Evolutionary conservation across 495 filamentous ascomycete species (phyloP).

Genomic region (Aspergillus nanangensis): DNA sequence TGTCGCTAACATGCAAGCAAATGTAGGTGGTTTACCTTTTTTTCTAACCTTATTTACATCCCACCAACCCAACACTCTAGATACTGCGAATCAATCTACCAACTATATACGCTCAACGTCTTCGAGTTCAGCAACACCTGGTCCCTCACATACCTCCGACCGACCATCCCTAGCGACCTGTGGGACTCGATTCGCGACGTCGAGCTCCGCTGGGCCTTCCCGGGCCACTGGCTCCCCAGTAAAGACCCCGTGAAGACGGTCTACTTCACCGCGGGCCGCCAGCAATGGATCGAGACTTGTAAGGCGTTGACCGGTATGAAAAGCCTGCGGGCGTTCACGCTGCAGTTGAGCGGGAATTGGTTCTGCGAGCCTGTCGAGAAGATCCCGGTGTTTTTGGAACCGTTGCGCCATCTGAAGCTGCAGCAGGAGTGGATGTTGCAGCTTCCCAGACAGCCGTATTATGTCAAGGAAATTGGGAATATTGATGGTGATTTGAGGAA

Average conservation of each 20-base stretch:
- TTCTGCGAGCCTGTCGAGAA: conserved; percentile 41
- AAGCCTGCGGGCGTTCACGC: conserved; percentile 28
- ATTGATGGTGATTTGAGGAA: conserved; percentile 28
- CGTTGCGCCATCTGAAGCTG: conserved; percentile 26
- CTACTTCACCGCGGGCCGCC: conserved; percentile 38
- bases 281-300: conserved; percentile 43
- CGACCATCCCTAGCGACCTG: conserved; percentile 28
- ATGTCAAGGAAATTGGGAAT: conserved; percentile 26
- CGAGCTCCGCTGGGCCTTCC: conserved; percentile 44
- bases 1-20: conserved; percentile 27
- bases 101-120: conserved; percentile 35
- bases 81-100: conserved; percentile 34
- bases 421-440: conserved; percentile 26
- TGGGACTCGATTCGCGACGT: conserved; percentile 33
- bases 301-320: conserved; percentile 20
- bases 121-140: conserved; percentile 47
- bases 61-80: conserved; percentile 13
- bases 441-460: conserved; percentile 36
- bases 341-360: conserved; percentile 35
- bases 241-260: conserved; percentile 43
- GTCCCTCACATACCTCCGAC: conserved; percentile 40
- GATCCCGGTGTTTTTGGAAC: conserved; percentile 37
- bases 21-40: conserved; percentile 13
- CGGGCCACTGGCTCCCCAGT: conserved; percentile 41
- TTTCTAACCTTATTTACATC: neutral